Evolutionary conservation across 1,284 basidiomycete genomes (phyloP).

Genomic region (Rhodotorula sp.): DNA sequence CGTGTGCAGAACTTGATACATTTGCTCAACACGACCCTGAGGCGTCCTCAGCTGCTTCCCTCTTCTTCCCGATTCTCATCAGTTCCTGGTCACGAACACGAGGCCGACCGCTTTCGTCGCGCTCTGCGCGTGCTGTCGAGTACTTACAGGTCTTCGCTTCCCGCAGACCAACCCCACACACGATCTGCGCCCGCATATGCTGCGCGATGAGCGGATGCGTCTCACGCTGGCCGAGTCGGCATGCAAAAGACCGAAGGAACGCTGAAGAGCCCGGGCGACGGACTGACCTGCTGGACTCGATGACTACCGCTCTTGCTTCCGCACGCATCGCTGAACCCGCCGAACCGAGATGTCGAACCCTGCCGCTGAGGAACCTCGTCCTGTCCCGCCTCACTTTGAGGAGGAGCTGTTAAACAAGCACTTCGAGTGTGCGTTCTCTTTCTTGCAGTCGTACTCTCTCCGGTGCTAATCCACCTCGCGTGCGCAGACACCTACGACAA

Average conservation of each 20-base stretch:
- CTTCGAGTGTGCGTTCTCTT: conserved; percentile 15
- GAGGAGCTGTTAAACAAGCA: conserved; percentile 33
- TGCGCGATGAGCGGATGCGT: no score
- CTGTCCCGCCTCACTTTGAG: conserved; percentile 25
- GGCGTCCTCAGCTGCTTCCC: no score
- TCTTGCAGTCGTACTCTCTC: neutral
- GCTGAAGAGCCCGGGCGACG: no score
- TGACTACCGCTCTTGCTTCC: no score
- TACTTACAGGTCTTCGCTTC: neutral
- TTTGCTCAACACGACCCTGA: no score
- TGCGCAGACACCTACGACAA: conserved; percentile 34
- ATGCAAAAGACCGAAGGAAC: neutral
- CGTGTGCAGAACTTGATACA: no score
- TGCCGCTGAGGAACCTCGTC: neutral
- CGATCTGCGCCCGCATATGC: no score
- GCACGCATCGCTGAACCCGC: neutral
- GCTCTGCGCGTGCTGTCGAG: no score
- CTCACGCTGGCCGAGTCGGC: neutral
- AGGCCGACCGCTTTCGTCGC: no score
- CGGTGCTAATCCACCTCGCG: neutral
- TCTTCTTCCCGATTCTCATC: no score
- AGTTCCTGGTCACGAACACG: no score
- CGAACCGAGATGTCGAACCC: neutral
- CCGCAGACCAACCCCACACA: neutral
- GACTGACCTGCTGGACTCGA: no score